Evolutionary conservation across 768 basidiomycete genomes (phyloP).

Genomic region (Termitomyces sp.): DNA sequence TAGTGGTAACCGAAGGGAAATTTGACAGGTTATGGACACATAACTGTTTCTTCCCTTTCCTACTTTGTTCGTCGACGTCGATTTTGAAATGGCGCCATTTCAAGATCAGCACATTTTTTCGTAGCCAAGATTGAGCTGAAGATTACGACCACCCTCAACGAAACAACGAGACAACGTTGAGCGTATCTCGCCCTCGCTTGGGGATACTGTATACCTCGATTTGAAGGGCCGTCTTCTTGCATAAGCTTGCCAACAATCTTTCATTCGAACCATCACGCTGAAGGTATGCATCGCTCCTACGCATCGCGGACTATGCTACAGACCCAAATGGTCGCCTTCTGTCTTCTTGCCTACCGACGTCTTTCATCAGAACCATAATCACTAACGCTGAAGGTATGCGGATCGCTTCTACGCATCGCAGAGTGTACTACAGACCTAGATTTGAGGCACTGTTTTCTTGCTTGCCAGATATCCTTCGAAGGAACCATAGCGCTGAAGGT

Average conservation of each 20-base stretch:
- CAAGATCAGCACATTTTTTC: background rate
- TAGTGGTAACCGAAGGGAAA: background rate
- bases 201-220: background rate
- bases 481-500: background rate
- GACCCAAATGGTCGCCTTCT: background rate
- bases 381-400: background rate
- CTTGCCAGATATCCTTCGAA: background rate
- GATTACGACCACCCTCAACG: background rate
- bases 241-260: background rate
- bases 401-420: background rate
- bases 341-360: background rate
- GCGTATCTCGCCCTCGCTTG: background rate
- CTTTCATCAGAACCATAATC: background rate
- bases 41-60: background rate
- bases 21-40: background rate
- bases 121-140: background rate
- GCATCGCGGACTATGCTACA: background rate
- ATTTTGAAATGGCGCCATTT: background rate
- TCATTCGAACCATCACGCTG: background rate
- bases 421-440: background rate
- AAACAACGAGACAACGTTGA: background rate
- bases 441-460: background rate
- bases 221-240: background rate
- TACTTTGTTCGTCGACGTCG: background rate
- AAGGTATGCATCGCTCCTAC: background rate